Evolutionary conservation across 2,329 filamentous ascomycete species (phyloP).

Genomic region (Hypoxylon sp.): DNA sequence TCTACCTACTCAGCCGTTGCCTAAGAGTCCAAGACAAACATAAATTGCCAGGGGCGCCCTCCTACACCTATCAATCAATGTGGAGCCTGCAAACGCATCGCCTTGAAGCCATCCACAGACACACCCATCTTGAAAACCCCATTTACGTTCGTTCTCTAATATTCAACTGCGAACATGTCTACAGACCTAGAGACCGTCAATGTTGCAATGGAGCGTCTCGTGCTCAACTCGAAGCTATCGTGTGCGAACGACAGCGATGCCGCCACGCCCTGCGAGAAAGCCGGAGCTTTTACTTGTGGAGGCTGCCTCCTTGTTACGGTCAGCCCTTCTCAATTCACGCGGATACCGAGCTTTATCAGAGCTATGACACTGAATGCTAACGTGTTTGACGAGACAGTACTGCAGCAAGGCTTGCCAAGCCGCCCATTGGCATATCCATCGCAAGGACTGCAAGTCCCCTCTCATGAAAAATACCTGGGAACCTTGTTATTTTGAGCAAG

Average conservation of each 20-base stretch:
- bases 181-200: not conserved
- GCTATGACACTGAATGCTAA: not conserved
- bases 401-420: conserved; percentile 53
- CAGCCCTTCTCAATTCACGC: not conserved
- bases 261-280: conserved; percentile 10
- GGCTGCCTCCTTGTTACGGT: conserved; percentile 34
- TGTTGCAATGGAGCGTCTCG: not conserved
- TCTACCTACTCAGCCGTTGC: not conserved
- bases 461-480: conserved; percentile 49
- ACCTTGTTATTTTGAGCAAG: conserved; percentile 50
- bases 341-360: not conserved
- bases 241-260: conserved; percentile 23
- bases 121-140: not conserved
- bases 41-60: not conserved
- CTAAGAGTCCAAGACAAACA: too few relatives aligned
- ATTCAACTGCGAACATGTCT: not conserved
- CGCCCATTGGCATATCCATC: conserved; percentile 51
- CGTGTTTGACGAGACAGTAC: conserved; percentile 47
- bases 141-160: not conserved
- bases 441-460: conserved; percentile 50
- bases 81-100: not conserved
- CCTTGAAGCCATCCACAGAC: not conserved
- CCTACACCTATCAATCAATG: not conserved
- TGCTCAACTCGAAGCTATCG: not conserved
- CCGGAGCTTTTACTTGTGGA: conserved; percentile 29